Conservation (phyloP, 495 filamentous ascomycete species). For the Chaetomium cochliodes region DNA sequence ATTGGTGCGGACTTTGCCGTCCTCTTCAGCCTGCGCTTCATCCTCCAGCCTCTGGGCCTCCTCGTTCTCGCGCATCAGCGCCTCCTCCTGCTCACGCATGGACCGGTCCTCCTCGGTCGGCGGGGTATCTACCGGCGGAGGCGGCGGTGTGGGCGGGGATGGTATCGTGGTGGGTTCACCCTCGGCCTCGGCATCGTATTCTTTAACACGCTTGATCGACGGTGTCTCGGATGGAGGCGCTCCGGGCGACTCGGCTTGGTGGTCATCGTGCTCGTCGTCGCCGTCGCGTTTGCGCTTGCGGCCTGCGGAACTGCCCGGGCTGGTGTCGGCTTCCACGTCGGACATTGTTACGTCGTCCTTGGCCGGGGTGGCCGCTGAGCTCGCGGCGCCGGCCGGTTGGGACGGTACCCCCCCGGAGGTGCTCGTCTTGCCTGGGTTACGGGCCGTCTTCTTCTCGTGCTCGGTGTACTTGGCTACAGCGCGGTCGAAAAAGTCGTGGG, state of each 20-base stretch:
- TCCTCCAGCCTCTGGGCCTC: constrained; percentile 45
- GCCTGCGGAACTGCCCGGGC: constrained; percentile 29
- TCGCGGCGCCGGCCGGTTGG: constrained; percentile 28
- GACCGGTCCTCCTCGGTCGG: constrained; percentile 39
- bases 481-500: constrained; percentile 82
- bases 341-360: constrained; percentile 30
- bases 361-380: constrained; percentile 26
- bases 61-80: constrained; percentile 38
- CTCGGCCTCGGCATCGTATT: constrained; percentile 32
- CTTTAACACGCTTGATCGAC: constrained; percentile 51
- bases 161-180: constrained; percentile 37
- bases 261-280: constrained; percentile 33
- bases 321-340: constrained; percentile 41
- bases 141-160: constrained; percentile 47
- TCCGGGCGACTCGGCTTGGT: constrained; percentile 34
- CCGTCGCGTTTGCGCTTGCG: constrained; percentile 61
- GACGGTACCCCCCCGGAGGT: not conserved
- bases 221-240: constrained; percentile 45
- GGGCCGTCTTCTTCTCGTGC: constrained; percentile 63
- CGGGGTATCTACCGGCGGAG: constrained; percentile 37
- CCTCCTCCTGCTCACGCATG: constrained; percentile 46
- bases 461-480: constrained; percentile 71
- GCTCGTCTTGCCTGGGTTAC: constrained; percentile 36
- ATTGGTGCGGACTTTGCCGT: not conserved
- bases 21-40: constrained; percentile 28